Evolutionary conservation across 225 moss, liverwort and hornwort species (phyloP), one percentile per base, ranked within the genome.

Genomic region (Lunularia cruciata): DNA sequence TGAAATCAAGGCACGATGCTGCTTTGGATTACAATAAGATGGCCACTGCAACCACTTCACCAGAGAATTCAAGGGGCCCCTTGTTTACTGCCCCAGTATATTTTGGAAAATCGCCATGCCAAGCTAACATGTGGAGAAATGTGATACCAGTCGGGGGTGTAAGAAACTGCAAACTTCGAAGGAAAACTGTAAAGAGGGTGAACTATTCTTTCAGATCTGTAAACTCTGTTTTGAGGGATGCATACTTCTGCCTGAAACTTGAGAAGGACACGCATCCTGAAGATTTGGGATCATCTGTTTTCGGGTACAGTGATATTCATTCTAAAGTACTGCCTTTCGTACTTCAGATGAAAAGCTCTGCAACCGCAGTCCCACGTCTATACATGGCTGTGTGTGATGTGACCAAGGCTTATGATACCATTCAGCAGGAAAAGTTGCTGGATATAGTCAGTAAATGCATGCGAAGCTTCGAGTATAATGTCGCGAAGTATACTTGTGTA

Each of bases 351-450:
- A 98, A 91, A 69, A 77, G 82, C 56, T 81, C 88, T 75, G 70
- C 58, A 0, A 77, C 83, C 47, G 89, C 92, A 2, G 72, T 92
- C 72, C 92, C 92, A 35, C 88, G 77, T 25, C 55, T 98, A 47
- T 92, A 83, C 53, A 84, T 98, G 85, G 96, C 89, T 51, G 89
- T 98, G 27, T 98, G 96, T 85, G 96, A 98, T 78, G 79, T 98
- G 60, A 82, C 92, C 46, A 87, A 86, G 86, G 96, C 96, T 68
- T 98, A 89, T 77, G 96, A 98, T 59, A 92, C 87, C 35, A 98
- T 98, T 51, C 86, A 87, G 78, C 96, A 98, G 75, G 85, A 83
- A 36, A 98, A 91, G 73, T 79, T 98, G 35, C 87, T 77, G 53
- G 83, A 89, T 71, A 85, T 98, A 67, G 78, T 90, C n/a, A 80